phyloP scores from a whole-genome alignment of 352 stramenopile genomes.

The Globisporangium perplexum region DNA sequence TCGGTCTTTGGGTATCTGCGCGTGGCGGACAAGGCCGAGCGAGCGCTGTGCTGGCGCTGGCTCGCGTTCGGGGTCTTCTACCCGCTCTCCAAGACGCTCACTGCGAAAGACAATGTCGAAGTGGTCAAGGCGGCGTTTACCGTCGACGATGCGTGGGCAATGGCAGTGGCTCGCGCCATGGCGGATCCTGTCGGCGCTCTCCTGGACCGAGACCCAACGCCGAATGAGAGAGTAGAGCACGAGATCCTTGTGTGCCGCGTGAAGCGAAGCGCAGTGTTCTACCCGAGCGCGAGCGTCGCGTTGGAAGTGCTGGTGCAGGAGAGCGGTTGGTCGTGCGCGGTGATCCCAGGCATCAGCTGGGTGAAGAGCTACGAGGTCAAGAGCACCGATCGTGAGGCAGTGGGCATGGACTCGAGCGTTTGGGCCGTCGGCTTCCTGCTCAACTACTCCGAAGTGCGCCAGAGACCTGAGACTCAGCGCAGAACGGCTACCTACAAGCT shows the following conservation, averaged over 20 bases:
- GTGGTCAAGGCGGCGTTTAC: not conserved
- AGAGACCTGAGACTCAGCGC: too few relatives aligned
- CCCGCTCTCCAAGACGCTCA: conserved; percentile 1
- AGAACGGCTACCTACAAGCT: too few relatives aligned
- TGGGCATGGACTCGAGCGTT: not conserved
- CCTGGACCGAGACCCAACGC: not conserved
- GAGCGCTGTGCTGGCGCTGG: conserved; percentile 6
- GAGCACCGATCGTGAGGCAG: not conserved
- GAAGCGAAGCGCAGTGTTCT: not conserved
- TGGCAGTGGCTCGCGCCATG: too few relatives aligned
- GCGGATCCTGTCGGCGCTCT: not conserved
- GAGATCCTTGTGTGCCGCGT: conserved; percentile 1
- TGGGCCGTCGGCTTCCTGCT: too few relatives aligned
- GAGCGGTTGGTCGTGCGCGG: not conserved
- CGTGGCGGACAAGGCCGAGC: not conserved
- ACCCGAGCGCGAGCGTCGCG: not conserved
- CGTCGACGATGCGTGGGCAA: too few relatives aligned
- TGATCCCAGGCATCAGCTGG: conserved; percentile 1
- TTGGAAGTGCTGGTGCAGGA: conserved; percentile 5
- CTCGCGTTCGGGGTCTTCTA: conserved; percentile 12
- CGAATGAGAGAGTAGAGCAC: not conserved
- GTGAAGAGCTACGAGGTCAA: not conserved
- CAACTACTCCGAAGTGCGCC: too few relatives aligned
- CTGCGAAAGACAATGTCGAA: not conserved
- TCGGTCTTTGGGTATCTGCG: not conserved